Evolutionary conservation across 495 filamentous ascomycete genomes (phyloP), one percentile per base, ranked within the genome.

Genomic region (Penicillium flavigenum): DNA sequence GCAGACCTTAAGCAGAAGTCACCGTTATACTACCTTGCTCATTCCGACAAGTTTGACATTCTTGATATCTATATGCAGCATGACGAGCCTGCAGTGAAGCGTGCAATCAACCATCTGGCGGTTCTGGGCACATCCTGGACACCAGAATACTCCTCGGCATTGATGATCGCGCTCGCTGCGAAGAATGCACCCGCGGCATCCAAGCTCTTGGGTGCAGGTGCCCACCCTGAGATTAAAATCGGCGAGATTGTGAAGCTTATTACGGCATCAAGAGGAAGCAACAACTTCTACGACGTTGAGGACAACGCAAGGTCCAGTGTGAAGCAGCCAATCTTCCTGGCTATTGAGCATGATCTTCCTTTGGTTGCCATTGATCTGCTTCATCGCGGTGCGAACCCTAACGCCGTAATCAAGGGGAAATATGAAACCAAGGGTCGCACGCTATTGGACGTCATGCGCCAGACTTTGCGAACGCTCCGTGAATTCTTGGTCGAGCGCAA

Each of bases 71-170:
- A 87, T 26, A 70, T 82, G 44, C 70, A 86, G 10, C 65, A 81
- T n/a, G 88, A 91, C 60, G 72, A 71, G 31, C 79, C 82, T 2
- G 86, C 81, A 4, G 72, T 83, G 24, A 77, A 81, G 53, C 77
- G 81, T 14, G 83, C 87, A 19, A 73, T 91, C 53, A 88, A 91
- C 53, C 81, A 88, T 57, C 54, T 89, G 2, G 59, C 69, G 1
- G 58, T 80, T 80, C 5, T 32, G 34, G 0, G 67, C 66, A 36
- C 19, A 6, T 51, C 38, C 41, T 38, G 42, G 19, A 69, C 54
- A n/a, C 50, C 63, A 1, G 39, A 36, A 0, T 59, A 65, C 14
- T 53, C 56, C 19, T 72, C 74, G 0, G 72, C 79, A 0, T 62
- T 88, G 38, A 72, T 73, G 41, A 71, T 65, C 41, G 81, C 83